Conservation (phyloP, 805 yeast genomes). For the Yamadazyma akitaensis region DNA sequence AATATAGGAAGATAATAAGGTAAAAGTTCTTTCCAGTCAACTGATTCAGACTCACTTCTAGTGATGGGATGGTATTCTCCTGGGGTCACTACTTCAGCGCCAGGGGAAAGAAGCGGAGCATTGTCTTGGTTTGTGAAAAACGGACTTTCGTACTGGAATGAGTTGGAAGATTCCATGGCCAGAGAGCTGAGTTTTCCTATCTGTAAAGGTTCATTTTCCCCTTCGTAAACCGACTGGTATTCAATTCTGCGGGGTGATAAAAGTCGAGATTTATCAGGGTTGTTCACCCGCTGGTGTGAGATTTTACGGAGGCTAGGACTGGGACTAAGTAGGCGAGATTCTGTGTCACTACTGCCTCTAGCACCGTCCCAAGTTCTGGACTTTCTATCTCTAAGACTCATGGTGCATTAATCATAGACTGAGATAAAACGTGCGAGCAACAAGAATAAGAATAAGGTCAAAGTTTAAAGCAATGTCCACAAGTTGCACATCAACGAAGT, state of each 20-base stretch:
- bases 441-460: too few species aligned
- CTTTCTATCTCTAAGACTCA: slow-evolving; percentile 2
- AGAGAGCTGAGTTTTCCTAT: slow-evolving; percentile 7
- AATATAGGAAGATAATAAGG: slow-evolving; percentile 68
- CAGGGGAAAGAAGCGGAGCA: background rate
- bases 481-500: too few species aligned
- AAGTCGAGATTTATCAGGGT: slow-evolving; percentile 10
- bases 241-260: slow-evolving; percentile 6
- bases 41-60: slow-evolving; percentile 18
- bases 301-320: slow-evolving; percentile 26
- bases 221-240: slow-evolving; percentile 15
- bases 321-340: slow-evolving; percentile 18
- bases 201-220: slow-evolving; percentile 12
- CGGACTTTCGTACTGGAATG: background rate
- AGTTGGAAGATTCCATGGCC: background rate
- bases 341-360: background rate
- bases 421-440: background rate
- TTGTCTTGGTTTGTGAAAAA: background rate
- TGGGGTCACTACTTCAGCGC: background rate
- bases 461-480: too few species aligned
- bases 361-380: slow-evolving; percentile 1
- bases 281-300: slow-evolving; percentile 21
- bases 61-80: slow-evolving; percentile 23
- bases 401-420: background rate
- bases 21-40: slow-evolving; percentile 31